Base-by-base conservation (phyloP, 2,329 filamentous ascomycete genomes). In the Calonectria leucothoes region DNA sequence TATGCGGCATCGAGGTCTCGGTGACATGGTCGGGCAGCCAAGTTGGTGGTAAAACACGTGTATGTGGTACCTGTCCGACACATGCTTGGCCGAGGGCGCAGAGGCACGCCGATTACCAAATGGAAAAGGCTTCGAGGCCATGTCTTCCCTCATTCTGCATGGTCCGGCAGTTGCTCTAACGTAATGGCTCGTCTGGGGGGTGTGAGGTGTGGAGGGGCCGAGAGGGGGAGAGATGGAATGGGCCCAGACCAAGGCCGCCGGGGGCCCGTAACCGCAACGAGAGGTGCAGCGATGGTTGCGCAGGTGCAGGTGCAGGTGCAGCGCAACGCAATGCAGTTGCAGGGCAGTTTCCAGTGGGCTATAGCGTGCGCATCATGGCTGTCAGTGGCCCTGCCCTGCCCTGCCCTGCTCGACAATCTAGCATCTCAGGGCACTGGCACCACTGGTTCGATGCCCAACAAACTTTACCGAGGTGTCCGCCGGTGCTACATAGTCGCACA, bases 111-210 rank as follows among this genome's bases (percentile, higher is more conserved):
- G 77, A 81, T 81, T 81, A 81, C 79, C 76, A 81, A 81, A 81
- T 81, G 74, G 75, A 81, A 81, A 79, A 78, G 69, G 49, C 70
- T 70, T 69, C 55, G 35, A 71, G 68, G 73, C 72, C 73, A 66
- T 75, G 69, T 79, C 78, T 79, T 80, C 77, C 79, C 79, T 79
- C 77, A 79, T 80, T 80, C 79, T 80, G 79, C 79, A 81, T 81
- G 74, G 79, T 80, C 78, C 72, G 74, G 78, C 71, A 80, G 77
- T 81, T 81, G 78, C 70, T 81, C 63, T 81, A 79, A 81, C 79
- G 79, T 81, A 81, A 81, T 81, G 78, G 78, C 79, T 77, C 79
- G 71, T 71, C 75, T 72, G 72, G 76, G 75, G 74, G 71, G 70
- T 49, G 55, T 61, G 55, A 61, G 35, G 55, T 70, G 71, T 69